phyloP scores from a whole-genome alignment of 2,329 filamentous ascomycete genomes.

The Colletotrichum spaethianum region DNA sequence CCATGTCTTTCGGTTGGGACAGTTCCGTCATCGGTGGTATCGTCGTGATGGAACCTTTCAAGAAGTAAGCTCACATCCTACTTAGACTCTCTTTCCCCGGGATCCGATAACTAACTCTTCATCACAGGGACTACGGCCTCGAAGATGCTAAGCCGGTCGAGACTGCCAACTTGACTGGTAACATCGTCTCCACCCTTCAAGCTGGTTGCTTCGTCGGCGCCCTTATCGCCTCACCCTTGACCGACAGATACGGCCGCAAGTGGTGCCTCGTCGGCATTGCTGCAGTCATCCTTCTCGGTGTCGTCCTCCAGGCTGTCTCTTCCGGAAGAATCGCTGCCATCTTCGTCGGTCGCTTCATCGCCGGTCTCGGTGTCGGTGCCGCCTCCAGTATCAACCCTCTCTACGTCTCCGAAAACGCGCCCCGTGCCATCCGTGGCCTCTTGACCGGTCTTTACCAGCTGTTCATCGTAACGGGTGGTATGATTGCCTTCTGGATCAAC shows the following conservation, averaged over 20 bases:
- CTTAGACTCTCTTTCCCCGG: no score
- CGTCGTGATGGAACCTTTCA: slow-evolving; percentile 71
- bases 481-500: slow-evolving; percentile 65
- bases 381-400: slow-evolving; percentile 60
- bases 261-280: slow-evolving; percentile 67
- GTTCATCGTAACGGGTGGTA: slow-evolving; percentile 61
- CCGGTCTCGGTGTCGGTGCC: slow-evolving; percentile 61
- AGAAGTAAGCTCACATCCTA: slow-evolving; percentile 55
- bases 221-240: slow-evolving; percentile 53
- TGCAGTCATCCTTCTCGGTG: slow-evolving; percentile 69
- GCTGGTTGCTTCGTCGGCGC: slow-evolving; percentile 50
- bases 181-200: slow-evolving; percentile 48
- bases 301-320: slow-evolving; percentile 72
- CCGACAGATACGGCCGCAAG: slow-evolving; percentile 58
- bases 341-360: slow-evolving; percentile 73
- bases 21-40: slow-evolving; percentile 79
- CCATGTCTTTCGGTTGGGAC: slow-evolving; percentile 72
- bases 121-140: slow-evolving; percentile 54
- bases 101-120: slow-evolving; percentile 59
- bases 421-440: slow-evolving; percentile 59
- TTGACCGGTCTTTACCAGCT: slow-evolving; percentile 62
- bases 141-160: slow-evolving; percentile 27
- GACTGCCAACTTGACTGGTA: slow-evolving; percentile 44
- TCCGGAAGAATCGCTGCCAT: slow-evolving; percentile 70
- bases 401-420: slow-evolving; percentile 62